Conservation (phyloP, 129 eudicot genomes). For the Solidago caesia region DNA sequence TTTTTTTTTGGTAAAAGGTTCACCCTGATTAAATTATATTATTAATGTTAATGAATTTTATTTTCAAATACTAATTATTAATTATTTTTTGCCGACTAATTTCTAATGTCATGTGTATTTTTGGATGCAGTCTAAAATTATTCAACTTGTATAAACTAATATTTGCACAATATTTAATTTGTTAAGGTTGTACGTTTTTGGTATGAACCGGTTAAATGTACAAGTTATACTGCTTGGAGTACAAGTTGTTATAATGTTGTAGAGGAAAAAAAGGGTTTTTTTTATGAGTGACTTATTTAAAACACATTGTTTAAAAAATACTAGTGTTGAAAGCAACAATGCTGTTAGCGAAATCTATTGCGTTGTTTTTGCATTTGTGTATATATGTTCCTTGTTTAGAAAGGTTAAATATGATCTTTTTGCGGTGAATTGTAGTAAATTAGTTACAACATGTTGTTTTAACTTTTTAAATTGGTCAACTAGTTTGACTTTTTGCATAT, state of each 20-base stretch:
- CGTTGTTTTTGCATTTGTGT: slow-evolving; percentile 12
- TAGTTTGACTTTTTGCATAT: neutral
- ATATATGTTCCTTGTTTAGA: neutral
- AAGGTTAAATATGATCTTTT: neutral
- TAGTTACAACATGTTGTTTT: neutral
- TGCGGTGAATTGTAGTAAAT: neutral
- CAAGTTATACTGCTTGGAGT: slow-evolving; percentile 8
- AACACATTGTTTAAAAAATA: neutral
- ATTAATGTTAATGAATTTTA: neutral
- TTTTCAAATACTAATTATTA: neutral
- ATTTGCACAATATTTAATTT: too few species aligned
- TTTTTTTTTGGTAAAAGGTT: too few species aligned
- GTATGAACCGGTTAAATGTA: neutral
- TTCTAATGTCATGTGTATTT: neutral
- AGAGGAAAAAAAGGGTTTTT: neutral
- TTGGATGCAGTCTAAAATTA: neutral
- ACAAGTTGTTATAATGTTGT: slow-evolving; percentile 4
- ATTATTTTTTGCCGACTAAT: neutral
- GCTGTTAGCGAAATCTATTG: neutral
- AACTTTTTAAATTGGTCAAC: slow-evolving; percentile 6
- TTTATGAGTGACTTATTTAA: neutral
- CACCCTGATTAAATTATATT: too few species aligned
- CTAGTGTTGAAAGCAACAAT: neutral
- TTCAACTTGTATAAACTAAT: too few species aligned
- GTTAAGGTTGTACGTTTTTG: too few species aligned